Conservation (phyloP, 2,329 filamentous ascomycete genomes). For the Monosporascus sp. region DNA sequence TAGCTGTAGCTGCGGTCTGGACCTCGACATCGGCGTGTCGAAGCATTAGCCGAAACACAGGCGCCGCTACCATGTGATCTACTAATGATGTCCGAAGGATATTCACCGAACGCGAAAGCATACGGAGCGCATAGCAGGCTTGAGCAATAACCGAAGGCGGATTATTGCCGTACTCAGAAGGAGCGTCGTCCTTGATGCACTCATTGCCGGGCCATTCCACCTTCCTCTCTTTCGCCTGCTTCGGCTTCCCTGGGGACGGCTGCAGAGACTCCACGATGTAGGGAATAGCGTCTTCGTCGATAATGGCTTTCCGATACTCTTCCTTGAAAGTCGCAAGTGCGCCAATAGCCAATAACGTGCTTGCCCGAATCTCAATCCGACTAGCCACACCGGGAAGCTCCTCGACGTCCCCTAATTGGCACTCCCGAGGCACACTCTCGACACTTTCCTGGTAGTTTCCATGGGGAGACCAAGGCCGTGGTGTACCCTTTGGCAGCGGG, state of each 20-base stretch:
- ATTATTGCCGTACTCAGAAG: conserved; percentile 61
- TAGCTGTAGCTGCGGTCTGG: conserved; percentile 78
- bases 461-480: conserved; percentile 32
- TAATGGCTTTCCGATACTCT: conserved; percentile 73
- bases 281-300: conserved; percentile 73
- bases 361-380: conserved; percentile 70
- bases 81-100: conserved; percentile 81
- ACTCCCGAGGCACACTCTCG: conserved; percentile 28
- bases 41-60: conserved; percentile 65
- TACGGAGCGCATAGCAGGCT: conserved; percentile 75
- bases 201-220: conserved; percentile 26
- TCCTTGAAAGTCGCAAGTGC: conserved; percentile 78
- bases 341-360: conserved; percentile 71
- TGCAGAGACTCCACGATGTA: conserved; percentile 78
- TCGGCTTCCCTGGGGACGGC: conserved; percentile 48
- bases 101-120: conserved; percentile 78
- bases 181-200: conserved; percentile 20
- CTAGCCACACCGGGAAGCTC: conserved; percentile 58
- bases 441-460: conserved; percentile 24
- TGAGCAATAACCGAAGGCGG: conserved; percentile 73
- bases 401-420: conserved; percentile 55
- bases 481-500: conserved; percentile 25
- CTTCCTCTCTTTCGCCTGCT: conserved; percentile 33
- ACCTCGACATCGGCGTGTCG: conserved; percentile 71
- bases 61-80: conserved; percentile 74